These are phyloP conservation scores for Ambrosiella cleistominuta DNA, from an alignment of 2,329 filamentous ascomycete species.

Conservation along the genomic window DNA sequence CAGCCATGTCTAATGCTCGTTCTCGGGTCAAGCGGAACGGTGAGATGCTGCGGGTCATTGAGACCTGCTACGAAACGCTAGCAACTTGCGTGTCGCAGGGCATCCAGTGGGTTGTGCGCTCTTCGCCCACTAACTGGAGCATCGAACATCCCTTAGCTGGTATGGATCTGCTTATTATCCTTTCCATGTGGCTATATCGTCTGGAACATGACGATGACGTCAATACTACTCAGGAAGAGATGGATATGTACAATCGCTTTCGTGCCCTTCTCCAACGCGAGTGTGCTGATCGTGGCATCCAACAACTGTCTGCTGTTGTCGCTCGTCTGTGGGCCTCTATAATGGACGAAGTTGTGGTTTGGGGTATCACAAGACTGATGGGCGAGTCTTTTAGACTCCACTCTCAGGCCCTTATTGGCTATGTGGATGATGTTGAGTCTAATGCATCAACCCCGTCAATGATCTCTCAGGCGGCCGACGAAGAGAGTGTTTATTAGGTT, in stretches of 20 bases:
- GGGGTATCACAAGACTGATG: conserved; percentile 94
- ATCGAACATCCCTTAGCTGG: conserved; percentile 94
- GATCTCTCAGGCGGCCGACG: conserved; percentile 53
- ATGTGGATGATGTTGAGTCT: conserved; percentile 67
- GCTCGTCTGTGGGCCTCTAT: conserved; percentile 93
- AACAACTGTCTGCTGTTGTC: conserved; percentile 85
- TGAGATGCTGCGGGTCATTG: conserved; percentile 97
- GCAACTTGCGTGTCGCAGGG: conserved; percentile 89
- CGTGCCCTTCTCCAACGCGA: conserved; percentile 58
- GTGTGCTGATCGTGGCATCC: conserved; percentile 36
- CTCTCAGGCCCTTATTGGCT: conserved; percentile 83
- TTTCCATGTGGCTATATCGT: conserved; percentile 95
- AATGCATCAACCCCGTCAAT: conserved; percentile 54
- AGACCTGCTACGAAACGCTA: conserved; percentile 94
- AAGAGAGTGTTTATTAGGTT: conserved; percentile 54
- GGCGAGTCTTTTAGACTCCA: conserved; percentile 96
- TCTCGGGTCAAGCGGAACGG: conserved; percentile 87
- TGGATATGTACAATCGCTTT: conserved; percentile 82
- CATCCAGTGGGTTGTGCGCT: conserved; percentile 94
- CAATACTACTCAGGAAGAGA: conserved; percentile 64
- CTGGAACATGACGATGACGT: conserved; percentile 87
- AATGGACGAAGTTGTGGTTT: conserved; percentile 96
- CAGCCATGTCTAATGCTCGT: conserved; percentile 85
- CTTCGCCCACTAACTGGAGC: conserved; percentile 96
- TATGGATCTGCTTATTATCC: conserved; percentile 92